Evolutionary conservation across 2,329 filamentous ascomycete genomes (phyloP), one percentile per base, ranked within the genome.

Genomic region (Penicillium crustosum): DNA sequence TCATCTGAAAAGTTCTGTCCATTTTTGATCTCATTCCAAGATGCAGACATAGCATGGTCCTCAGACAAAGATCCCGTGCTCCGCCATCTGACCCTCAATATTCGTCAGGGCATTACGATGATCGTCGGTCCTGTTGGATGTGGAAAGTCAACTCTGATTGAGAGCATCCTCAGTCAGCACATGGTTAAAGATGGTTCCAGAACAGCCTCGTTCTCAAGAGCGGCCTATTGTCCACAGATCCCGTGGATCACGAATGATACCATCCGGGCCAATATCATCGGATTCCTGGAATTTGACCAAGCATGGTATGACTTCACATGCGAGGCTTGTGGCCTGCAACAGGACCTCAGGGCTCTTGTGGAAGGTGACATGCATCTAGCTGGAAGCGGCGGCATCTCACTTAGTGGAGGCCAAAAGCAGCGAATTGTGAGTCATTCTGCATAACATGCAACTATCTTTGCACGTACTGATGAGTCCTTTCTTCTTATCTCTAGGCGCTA

Each of bases 211-310:
- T 57, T 44, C 17, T 47, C 53, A 17, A 45, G 35, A 27, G 45
- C 48, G 1, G 57, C 61, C n/a, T 63, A 49, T 66, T 95, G 91
- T 61, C 91, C 91, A 0, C 91, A 95, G 70, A 93, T 92, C 68
- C 89, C 91, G 0, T 95, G 91, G 91, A 94, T 95, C 52, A 90
- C 94, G 70, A 95, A 95, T 68, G 83, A 89, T 0, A 90, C 87
- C 0, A 83, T 95, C 8, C 85, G 85, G 60, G 84, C 93, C 36
- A 95, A 95, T 68, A 93, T 95, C 56, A 76, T 89, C 0, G 95
- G 95, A 68, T 90, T 91, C 12, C 90, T 89, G 19, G 55, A 57
- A 33, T 64, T 61, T n/a, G 61, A 68, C n/a, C 33, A 58, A 23
- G 47, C 50, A n/a, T 65, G 62, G 55, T 70, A 68, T 29, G 23